Base-by-base conservation (phyloP, 2,329 filamentous ascomycete genomes). In the Geosmithia flava region DNA sequence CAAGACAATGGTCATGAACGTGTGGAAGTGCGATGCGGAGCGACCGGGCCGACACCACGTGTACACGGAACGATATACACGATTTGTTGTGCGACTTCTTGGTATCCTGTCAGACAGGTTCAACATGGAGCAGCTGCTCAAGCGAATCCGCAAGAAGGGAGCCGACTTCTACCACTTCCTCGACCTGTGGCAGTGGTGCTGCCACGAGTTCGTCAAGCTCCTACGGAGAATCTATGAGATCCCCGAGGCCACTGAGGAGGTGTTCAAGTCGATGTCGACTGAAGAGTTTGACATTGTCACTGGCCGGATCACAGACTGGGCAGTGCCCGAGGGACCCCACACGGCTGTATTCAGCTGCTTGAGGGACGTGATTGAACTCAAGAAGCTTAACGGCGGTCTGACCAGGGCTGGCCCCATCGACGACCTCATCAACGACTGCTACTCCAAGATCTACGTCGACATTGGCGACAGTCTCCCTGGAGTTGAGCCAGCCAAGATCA, bases 1-100 rank as follows among this genome's bases (percentile, higher is more conserved):
- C 40, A 95, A 95, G 67, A 95, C 88, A 0, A 95, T 95, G 83
- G 83, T 86, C 1, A 82, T 95, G 62, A 91, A 94, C 59, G 88
- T 96, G 3, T 96, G 90, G 90, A 91, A 90, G 56, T 93, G 90
- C 39, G 90, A 95, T 54, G 81, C 86, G 44, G 90, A 96, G 57
- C 72, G 77, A 2, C 74, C 88, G 0, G 90, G 90, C 0, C 79
- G 90, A 17, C 90, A 96, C 62, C 93, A 95, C 58, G 88, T 95
- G 39, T 96, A 93, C 61, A 95, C 88, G 0, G 81, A 87, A 45
- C 82, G 85, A 53, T 96, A 96, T 58, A 84, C 88, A 1, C 80
- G 81, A 17, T 93, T 93, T 59, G 87, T 94, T 63, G 80, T 87
- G 13, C 74, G 77, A 48, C 70, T 95, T 7, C 71, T 95, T 7